A percentile compares a stretch with the other conserved stretches of the same genome.
phyloP scores from a whole-genome alignment of 2,329 filamentous ascomycete genomes.

The Grosmannia serpens region DNA sequence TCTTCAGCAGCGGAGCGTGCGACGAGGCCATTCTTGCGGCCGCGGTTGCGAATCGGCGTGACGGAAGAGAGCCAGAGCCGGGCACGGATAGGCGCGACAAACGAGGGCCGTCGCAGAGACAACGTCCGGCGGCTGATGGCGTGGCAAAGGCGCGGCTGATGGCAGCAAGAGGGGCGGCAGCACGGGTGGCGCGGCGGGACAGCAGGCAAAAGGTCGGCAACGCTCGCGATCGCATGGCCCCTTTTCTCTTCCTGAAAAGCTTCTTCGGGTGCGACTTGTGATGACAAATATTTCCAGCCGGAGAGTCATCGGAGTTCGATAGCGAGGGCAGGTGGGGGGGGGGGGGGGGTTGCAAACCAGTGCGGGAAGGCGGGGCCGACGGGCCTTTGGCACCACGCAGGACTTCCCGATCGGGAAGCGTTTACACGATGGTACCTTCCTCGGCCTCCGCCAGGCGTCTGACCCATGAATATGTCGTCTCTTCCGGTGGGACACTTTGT shows the following conservation, averaged over 20 bases:
- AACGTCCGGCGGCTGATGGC: not conserved
- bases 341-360: not conserved
- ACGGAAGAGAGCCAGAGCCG: too few species aligned
- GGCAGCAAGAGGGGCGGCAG: not conserved
- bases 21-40: not conserved
- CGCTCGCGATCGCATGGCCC: not conserved
- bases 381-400: not conserved
- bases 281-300: not conserved
- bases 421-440: not conserved
- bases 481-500: not conserved
- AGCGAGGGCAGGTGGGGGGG: not conserved
- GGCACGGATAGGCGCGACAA: too few species aligned
- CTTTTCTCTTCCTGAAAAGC: not conserved
- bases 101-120: not conserved
- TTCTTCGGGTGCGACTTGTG: not conserved
- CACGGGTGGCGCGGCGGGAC: not conserved
- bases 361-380: not conserved
- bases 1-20: conserved; percentile 49
- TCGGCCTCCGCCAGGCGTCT: too few species aligned
- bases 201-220: not conserved
- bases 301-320: not conserved
- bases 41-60: not conserved
- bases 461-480: too few species aligned
- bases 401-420: not conserved
- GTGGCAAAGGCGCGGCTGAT: not conserved